Evolutionary conservation across 2,329 filamentous ascomycete species (phyloP).

Genomic region (Madurella mycetomatis): DNA sequence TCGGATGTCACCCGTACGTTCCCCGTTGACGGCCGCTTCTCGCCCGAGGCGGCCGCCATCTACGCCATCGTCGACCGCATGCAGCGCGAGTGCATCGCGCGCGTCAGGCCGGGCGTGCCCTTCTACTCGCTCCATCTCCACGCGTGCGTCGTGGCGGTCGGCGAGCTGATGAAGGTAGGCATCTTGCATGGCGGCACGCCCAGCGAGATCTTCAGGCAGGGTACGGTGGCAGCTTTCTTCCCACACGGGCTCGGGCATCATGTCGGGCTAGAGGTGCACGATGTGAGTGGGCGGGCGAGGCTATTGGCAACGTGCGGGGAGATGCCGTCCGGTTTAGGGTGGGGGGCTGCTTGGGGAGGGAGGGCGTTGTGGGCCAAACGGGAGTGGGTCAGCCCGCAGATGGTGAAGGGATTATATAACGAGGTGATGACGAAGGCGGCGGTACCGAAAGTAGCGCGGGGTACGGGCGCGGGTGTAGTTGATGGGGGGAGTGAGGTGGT

Average conservation of each 20-base stretch:
- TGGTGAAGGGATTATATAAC: constrained; percentile 30
- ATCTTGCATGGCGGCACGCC: constrained; percentile 61
- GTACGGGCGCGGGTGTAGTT: background rate
- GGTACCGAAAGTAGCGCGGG: constrained; percentile 25
- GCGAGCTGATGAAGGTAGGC: constrained; percentile 66
- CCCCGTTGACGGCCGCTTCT: constrained; percentile 67
- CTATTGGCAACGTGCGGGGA: constrained; percentile 27
- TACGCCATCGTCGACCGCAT: constrained; percentile 76
- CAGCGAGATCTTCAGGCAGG: constrained; percentile 48
- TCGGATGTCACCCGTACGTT: constrained; percentile 88
- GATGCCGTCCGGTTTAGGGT: background rate
- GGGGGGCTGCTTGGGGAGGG: background rate
- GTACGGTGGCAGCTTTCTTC: constrained; percentile 59
- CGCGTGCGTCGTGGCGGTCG: constrained; percentile 67
- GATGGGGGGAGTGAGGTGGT: background rate
- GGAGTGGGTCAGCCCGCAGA: constrained; percentile 36
- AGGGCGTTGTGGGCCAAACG: constrained; percentile 34
- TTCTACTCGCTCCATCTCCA: constrained; percentile 70
- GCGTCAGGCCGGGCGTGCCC: constrained; percentile 62
- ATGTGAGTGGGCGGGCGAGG: constrained; percentile 44
- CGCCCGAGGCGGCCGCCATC: constrained; percentile 63
- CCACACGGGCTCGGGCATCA: constrained; percentile 63
- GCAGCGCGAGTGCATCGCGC: constrained; percentile 69
- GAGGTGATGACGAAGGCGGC: constrained; percentile 7
- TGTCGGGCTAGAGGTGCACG: constrained; percentile 62